Conservation (phyloP, 2,329 filamentous ascomycete genomes). For the Byssoonygena ceratinophila region DNA sequence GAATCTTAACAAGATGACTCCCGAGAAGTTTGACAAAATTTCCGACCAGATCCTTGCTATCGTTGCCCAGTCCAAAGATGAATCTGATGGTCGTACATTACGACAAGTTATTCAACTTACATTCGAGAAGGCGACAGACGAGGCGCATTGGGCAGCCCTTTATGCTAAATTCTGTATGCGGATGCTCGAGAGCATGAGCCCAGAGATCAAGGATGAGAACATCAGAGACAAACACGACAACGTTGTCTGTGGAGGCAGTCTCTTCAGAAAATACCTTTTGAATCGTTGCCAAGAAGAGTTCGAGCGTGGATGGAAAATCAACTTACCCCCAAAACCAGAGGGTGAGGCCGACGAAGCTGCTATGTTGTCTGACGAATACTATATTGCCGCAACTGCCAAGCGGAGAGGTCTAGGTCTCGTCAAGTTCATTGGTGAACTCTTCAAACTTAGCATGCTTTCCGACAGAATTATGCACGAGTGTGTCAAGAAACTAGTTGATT, state of each 20-base stretch:
- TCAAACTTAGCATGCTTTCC: constrained; percentile 97
- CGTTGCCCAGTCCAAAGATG: constrained; percentile 88
- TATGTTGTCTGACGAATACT: constrained; percentile 94
- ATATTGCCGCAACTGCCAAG: constrained; percentile 84
- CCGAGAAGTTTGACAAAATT: constrained; percentile 96
- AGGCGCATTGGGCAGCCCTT: constrained; percentile 97
- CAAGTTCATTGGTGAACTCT: constrained; percentile 97
- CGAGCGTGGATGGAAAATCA: constrained; percentile 90
- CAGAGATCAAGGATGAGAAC: constrained; percentile 88
- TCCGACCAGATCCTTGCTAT: constrained; percentile 86
- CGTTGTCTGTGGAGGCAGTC: constrained; percentile 77
- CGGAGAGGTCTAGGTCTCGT: constrained; percentile 93
- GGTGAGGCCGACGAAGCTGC: constrained; percentile 60
- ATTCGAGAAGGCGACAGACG: constrained; percentile 97
- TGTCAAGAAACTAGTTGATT: constrained; percentile 93
- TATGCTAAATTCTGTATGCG: constrained; percentile 97
- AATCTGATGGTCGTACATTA: constrained; percentile 83
- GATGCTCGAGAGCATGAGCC: constrained; percentile 91
- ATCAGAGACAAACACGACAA: constrained; percentile 84
- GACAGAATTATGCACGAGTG: constrained; percentile 99
- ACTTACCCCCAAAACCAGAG: constrained; percentile 68
- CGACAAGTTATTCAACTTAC: constrained; percentile 98
- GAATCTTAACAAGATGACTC: constrained; percentile 98
- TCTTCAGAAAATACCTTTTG: constrained; percentile 97
- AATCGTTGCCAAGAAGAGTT: constrained; percentile 99